Base-by-base conservation (phyloP, 78 protist genomes). In the Dictyostelium capitatum region DNA sequence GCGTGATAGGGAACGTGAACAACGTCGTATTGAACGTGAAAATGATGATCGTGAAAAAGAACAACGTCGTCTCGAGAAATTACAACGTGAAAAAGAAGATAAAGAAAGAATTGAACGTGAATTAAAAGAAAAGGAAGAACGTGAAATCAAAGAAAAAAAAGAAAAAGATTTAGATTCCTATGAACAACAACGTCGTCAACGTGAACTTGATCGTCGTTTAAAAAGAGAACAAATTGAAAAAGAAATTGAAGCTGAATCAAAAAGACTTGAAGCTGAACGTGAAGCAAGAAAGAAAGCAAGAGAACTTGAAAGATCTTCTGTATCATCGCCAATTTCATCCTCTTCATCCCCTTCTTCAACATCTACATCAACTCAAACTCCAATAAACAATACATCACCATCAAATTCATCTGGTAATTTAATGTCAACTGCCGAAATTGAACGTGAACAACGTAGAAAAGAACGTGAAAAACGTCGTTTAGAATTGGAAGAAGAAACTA, bases 171-270 rank as follows among this genome's bases (percentile, higher is more conserved):
- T 72, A 1, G 92, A 84, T 3, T 70, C 57, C 4, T 75, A 14
- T 32, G 92, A 84, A 57, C 28, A 57, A 43, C 80, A 74, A 50
- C 54, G 93, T 75, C 41, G 43, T 50, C 15, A 37, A 23, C 79
- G 85, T 65, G 93, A 87, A 57, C 65, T 77, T 7, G 93, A 87
- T 57, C 41, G 84, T 57, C 77, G 79, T 64, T 14, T 47, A 25
- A 56, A 84, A 65, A 56, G 64, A 74, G 84, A 77, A 50, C 93
- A 87, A 87, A 77, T 65, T n/a, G 93, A 87, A 25, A 80, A 59
- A 51, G 93, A 74, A 8, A 48, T 65, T 3, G 84, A 87, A 37
- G 93, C 77, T 6, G 93, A 87, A 20, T 47, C 30, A 15, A 17
- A 46, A 62, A 50, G 79, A 46, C 4, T 87, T 8, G 85, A 87